Base-by-base conservation (phyloP, 2,329 filamentous ascomycete genomes). In the Penicillium thymicola region DNA sequence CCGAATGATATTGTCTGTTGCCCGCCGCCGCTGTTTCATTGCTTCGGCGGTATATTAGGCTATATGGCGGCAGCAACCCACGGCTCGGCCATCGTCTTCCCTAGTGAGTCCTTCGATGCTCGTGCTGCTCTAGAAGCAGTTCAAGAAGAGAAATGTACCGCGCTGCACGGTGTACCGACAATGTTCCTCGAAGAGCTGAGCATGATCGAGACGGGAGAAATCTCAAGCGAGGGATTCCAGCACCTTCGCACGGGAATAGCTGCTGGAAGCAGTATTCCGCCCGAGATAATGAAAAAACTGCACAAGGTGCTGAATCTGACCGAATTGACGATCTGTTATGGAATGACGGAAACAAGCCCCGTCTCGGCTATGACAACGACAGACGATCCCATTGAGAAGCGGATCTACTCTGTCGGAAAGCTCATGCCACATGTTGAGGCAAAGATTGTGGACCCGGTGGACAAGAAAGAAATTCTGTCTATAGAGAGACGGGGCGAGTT, bases 121-220 rank as follows among this genome's bases (percentile, higher is more conserved):
- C 73, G 79, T 2, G 89, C 90, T 0, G 83, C 89, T 0, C 79
- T 97, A 0, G 76, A 79, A 55, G 79, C 84, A 1, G 82, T 89
- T 0, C 84, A 84, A 65, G 82, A 86, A 62, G 82, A 88, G 68
- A 78, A 77, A 55, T 84, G 80, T 44, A 89, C 86, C 0, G 87
- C 83, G 0, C 82, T 97, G 0, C 94, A 97, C 72, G 92, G 93
- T 55, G 93, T 97, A 0, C 85, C 90, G 4, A 97, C 93, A 51
- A 99, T 97, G 94, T 93, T 96, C 66, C 83, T 88, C n/a, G 87
- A 92, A 27, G 86, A 95, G 67, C 82, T 97, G 5, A 90, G 95
- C 63, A 82, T 92, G 1, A 81, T 97, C 8, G 80, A 85, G 30
- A 74, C 78, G 25, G 78, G 79, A 16, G 70, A 72, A 32, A 65